phyloP scores from a whole-genome alignment of 495 filamentous ascomycete genomes.

The Penicillium bialowiezense region DNA sequence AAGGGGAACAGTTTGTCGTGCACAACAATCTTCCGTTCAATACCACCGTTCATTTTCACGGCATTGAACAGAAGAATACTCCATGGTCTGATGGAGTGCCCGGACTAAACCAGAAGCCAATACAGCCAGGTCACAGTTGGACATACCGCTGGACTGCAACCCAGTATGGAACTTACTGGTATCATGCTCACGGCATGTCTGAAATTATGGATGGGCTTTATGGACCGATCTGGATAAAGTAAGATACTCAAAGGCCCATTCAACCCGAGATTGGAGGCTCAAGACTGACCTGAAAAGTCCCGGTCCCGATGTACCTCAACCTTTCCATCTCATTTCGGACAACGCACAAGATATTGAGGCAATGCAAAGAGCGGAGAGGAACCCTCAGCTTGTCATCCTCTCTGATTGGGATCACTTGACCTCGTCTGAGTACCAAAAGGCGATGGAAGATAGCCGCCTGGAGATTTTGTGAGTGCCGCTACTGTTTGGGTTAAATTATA shows the following conservation, averaged over 20 bases:
- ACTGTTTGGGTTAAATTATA: background rate
- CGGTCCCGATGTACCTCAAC: slow-evolving; percentile 25
- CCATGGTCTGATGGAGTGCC: slow-evolving; percentile 52
- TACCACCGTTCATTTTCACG: slow-evolving; percentile 47
- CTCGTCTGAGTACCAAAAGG: slow-evolving; percentile 39
- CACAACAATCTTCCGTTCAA: slow-evolving; percentile 51
- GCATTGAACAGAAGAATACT: slow-evolving; percentile 32
- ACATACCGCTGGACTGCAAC: slow-evolving; percentile 41
- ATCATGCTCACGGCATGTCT: slow-evolving; percentile 47
- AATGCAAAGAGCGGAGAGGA: slow-evolving; percentile 45
- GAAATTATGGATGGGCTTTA: slow-evolving; percentile 52
- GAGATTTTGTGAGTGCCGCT: slow-evolving; percentile 32
- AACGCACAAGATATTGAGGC: slow-evolving; percentile 36
- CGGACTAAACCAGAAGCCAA: slow-evolving; percentile 42
- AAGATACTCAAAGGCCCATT: background rate
- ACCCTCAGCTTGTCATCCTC: slow-evolving; percentile 46
- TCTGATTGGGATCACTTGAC: slow-evolving; percentile 54
- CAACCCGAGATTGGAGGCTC: no score
- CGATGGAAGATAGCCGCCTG: slow-evolving; percentile 33
- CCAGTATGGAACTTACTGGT: slow-evolving; percentile 34
- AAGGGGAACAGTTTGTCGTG: slow-evolving; percentile 30
- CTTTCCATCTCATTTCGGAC: slow-evolving; percentile 47
- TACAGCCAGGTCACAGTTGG: slow-evolving; percentile 45
- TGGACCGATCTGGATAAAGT: slow-evolving; percentile 46
- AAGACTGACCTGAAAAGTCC: slow-evolving; percentile 26